Conservation (phyloP, 2,329 filamentous ascomycete genomes). For the Arachnopeziza araneosa region DNA sequence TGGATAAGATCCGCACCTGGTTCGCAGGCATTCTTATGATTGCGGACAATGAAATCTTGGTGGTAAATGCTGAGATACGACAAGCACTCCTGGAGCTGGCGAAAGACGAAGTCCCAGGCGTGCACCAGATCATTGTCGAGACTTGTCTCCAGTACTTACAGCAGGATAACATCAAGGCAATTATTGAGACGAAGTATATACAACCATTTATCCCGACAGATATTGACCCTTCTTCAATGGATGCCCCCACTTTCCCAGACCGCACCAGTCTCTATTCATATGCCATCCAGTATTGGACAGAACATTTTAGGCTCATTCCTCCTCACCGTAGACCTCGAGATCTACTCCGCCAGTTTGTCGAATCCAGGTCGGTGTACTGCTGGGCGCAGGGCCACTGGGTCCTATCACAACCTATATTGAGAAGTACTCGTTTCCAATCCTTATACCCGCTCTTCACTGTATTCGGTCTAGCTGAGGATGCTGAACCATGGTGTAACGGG, state of each 20-base stretch:
- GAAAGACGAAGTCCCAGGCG: neutral
- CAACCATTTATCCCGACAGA: slow-evolving; percentile 1
- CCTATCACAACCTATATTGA: slow-evolving; percentile 2
- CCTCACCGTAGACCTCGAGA: neutral
- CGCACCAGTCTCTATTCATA: neutral
- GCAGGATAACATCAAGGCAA: neutral
- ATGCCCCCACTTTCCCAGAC: slow-evolving; percentile 3
- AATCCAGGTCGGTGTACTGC: slow-evolving; percentile 1
- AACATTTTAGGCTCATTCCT: slow-evolving; percentile 2
- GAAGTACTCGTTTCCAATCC: slow-evolving; percentile 1
- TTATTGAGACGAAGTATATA: slow-evolving; percentile 1
- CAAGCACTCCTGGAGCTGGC: slow-evolving; percentile 1
- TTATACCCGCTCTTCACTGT: slow-evolving; percentile 2
- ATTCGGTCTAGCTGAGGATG: slow-evolving; percentile 3
- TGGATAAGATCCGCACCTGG: slow-evolving; percentile 1
- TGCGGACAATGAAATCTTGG: neutral
- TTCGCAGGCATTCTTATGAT: slow-evolving; percentile 1
- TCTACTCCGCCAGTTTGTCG: neutral
- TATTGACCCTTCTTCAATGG: neutral
- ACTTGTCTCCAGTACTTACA: neutral
- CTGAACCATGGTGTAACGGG: slow-evolving; percentile 1
- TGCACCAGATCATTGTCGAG: slow-evolving; percentile 1
- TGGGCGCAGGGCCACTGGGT: slow-evolving; percentile 1
- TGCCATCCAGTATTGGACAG: slow-evolving; percentile 2
- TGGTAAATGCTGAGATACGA: slow-evolving; percentile 1